Base-by-base conservation (phyloP, 2,329 filamentous ascomycete genomes). In the Alternaria sp. region DNA sequence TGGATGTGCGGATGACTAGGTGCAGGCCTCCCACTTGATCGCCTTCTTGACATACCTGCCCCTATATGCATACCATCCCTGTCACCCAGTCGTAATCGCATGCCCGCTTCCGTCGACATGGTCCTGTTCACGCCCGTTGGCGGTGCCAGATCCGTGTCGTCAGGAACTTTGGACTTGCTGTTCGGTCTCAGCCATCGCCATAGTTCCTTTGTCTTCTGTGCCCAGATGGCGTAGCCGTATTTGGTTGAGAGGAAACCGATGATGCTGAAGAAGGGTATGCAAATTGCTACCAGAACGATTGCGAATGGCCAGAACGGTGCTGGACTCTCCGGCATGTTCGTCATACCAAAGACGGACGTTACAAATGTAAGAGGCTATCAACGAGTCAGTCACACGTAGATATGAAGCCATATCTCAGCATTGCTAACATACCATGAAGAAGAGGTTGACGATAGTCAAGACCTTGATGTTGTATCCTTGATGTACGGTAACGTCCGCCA, bases 391-490 rank as follows among this genome's bases (percentile, higher is more conserved):
- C 54, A 9, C 27, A 20, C 44, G 10, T 14, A 8, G 30, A 14
- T 12, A 5, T 3, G n/a, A 14, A 1, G 7, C 25, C 27, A 5
- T 7, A 5, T 14, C 12, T 27, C 7, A 20, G 54, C 9, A 16
- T 10, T 22, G 16, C 38, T 27, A 16, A 43, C 63, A 46, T 63
- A 69, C 69, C 20, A 89, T 78, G 70, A 89, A 89, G 64, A 89
- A 83, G 71, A 89, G 85, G 48, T 85, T 86, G 36, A 88, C 86
- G 50, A 87, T 81, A 5, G 87, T 89, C 48, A 89, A 45, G 1
- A 77, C 66, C 64, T 86, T 86, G 68, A 89, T 87, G 69, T 89
- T 88, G 62, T 88, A 84, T 2, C 87, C 87, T 71, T 90, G 87
- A 57, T 84, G 78, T 20, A 85, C 82, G 0, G 83, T 84, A 12